Conservation (phyloP, 495 filamentous ascomycete genomes). For the Xylaria longipes region DNA sequence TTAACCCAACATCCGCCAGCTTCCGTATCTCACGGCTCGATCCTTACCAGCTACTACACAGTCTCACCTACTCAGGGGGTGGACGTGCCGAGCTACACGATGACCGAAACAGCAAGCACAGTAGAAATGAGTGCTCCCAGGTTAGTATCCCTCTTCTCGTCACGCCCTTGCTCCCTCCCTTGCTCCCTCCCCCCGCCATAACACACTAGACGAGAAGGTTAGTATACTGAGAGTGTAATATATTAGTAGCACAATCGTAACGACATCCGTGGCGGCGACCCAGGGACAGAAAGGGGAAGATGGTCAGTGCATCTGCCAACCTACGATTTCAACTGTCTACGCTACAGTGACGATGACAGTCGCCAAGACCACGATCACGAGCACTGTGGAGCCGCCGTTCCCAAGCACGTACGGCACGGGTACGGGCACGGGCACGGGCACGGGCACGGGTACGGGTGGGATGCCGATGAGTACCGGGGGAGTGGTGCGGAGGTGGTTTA, state of each 20-base stretch:
- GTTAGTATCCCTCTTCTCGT: conserved; percentile 31
- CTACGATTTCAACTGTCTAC: conserved; percentile 18
- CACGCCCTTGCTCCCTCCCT: too few relatives aligned
- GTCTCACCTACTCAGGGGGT: conserved; percentile 14
- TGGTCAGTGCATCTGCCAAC: conserved; percentile 9
- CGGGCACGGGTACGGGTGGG: too few relatives aligned
- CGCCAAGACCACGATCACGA: conserved; percentile 35
- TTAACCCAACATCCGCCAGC: conserved; percentile 26
- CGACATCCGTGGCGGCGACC: not conserved
- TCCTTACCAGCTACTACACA: conserved; percentile 22
- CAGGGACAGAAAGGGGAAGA: conserved; percentile 3
- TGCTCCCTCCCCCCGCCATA: not conserved
- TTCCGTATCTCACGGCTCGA: conserved; percentile 25
- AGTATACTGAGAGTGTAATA: not conserved
- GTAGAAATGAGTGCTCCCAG: conserved; percentile 26
- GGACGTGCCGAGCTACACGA: conserved; percentile 37
- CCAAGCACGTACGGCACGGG: conserved; percentile 29
- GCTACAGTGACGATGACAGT: conserved; percentile 28
- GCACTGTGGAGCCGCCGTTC: conserved; percentile 37
- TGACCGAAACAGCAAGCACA: conserved; percentile 33
- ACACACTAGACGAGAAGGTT: not conserved
- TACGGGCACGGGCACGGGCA: too few relatives aligned
- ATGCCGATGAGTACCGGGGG: conserved; percentile 25
- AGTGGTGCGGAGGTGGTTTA: conserved; percentile 36
- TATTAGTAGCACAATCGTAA: not conserved